phyloP scores from a whole-genome alignment of 2,329 filamentous ascomycete species.

The Chrysosporium keratinophilum region DNA sequence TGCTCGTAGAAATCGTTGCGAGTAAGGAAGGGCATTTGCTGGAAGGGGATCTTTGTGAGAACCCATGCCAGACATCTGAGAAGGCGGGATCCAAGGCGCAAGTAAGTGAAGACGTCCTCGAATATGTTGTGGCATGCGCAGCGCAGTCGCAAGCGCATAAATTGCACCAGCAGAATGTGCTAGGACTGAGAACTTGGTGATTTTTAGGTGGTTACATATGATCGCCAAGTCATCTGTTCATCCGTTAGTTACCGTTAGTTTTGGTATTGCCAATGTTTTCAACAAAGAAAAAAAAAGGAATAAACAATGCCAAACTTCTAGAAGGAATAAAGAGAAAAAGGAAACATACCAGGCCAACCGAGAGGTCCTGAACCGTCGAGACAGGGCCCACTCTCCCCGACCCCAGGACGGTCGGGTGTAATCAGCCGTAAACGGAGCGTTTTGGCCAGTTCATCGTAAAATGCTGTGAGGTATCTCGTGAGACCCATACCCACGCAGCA shows the following conservation, averaged over 20 bases:
- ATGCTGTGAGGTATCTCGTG: slow-evolving; percentile 89
- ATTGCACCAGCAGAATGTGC: slow-evolving; percentile 97
- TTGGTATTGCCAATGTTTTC: slow-evolving; percentile 25
- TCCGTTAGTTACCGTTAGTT: slow-evolving; percentile 13
- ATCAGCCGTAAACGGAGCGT: slow-evolving; percentile 83
- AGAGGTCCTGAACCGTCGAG: slow-evolving; percentile 72
- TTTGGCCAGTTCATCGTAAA: slow-evolving; percentile 89
- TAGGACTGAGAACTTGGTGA: slow-evolving; percentile 90
- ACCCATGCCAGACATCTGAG: slow-evolving; percentile 72
- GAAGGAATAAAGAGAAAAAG: neutral
- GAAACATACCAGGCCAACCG: slow-evolving; percentile 73
- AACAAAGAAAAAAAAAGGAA: slow-evolving; percentile 10
- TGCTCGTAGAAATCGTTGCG: slow-evolving; percentile 80
- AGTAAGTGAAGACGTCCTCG: slow-evolving; percentile 87
- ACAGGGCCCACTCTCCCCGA: slow-evolving; percentile 83
- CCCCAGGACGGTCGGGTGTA: slow-evolving; percentile 84
- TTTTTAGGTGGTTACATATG: slow-evolving; percentile 83
- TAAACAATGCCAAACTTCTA: neutral
- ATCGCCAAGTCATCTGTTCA: slow-evolving; percentile 67
- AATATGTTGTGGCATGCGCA: slow-evolving; percentile 93
- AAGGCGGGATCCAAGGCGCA: slow-evolving; percentile 94
- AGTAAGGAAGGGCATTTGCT: slow-evolving; percentile 71
- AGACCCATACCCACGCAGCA: slow-evolving; percentile 97
- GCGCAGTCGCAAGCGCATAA: slow-evolving; percentile 85
- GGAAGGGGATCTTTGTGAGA: slow-evolving; percentile 65